Evolutionary conservation across 2,329 filamentous ascomycete genomes (phyloP), one percentile per base, ranked within the genome.

Genomic region (Exserohilum turcica): DNA sequence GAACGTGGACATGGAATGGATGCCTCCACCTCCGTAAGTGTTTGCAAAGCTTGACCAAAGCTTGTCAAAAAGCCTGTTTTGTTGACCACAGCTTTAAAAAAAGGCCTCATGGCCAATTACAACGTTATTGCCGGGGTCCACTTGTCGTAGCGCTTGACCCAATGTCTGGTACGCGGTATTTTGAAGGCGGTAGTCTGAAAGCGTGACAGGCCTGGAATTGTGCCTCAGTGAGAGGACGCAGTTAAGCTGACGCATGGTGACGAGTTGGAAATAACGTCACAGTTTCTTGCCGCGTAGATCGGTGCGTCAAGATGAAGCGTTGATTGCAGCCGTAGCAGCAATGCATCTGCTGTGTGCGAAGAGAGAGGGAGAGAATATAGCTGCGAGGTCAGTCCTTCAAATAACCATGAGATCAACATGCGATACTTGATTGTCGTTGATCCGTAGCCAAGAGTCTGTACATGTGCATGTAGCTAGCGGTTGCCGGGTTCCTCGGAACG

Each of bases 41-140:
- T 10, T 29, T 15, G 21, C 24, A 12, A 33, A 47, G 44, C 44
- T 45, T 33, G 19, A 40, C 31, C 31, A 43, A 36, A 36, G 43
- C 43, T 45, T 45, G 43, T n/a, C 24, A 21, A 53, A 65, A 66
- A 64, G 68, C 68, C 71, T 72, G 67, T 61, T 61, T 64, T 29
- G 9, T 39, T 33, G 42, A 37, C 43, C 35, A 37, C 16, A 24
- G n/a, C 19, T 27, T 36, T 21, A 19, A 19, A 43, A 24, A 28
- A 33, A 33, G 10, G 15, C 28, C 31, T 24, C 28, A 16, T 16
- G 35, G 39, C 46, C 40, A 40, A 50, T 45, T 15, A 50, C 19
- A 24, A 15, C 13, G 19, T 21, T 19, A 37, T 37, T 16, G 15
- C 24, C 40, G 33, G 27, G 43, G n/a, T 19, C 48, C 43, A 38